Evolutionary conservation across 352 stramenopile species (phyloP), one percentile per base, ranked within the genome.

Genomic region (Phytophthora constricta): DNA sequence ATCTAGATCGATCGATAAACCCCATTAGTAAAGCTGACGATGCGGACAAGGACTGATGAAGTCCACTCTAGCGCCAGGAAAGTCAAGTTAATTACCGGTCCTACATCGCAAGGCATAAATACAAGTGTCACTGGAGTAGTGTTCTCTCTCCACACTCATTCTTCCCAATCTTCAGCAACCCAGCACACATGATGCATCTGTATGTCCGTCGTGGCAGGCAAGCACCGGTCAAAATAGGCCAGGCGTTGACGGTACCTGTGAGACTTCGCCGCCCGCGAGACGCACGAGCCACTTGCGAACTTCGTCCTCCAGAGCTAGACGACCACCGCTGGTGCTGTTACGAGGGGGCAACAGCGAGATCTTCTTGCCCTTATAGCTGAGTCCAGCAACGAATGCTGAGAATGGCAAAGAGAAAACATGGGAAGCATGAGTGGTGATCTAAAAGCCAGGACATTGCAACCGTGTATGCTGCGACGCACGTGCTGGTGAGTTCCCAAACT

Each of bases 321-420:
- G 55, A 41, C 46, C 17, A 11, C 52, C 11, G 39, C 20, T 19
- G 16, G 25, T 66, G 59, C 45, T 53, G 3, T 34, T 51, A 43
- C 51, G 58, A 72, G 48, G 46, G 62, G 72, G 53, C 19, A 82
- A 70, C 42, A 89, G 43, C 19, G 80, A 68, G 8, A 91, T 82
- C 51, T 93, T 93, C 52, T 86, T 87, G 41, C 82, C 84, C 54
- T 86, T 88, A 37, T 76, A 76, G 26, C 74, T 88, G 19, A 85
- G 76, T 0, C 70, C 79, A 11, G 89, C 72, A 20, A 91, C 55
- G 20, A 93, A 89, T 0, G 83, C 83, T 92, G 23, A 11, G 17
- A 41, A 58, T 16, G 3, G 31, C 23, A 39, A 41, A 20, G 33
- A 4, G 20, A 23, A 33, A 28, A 56, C 16, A 1, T 48, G 19